Evolutionary conservation across 169 alveolate species (phyloP), one percentile per base, ranked within the genome.

Genomic region (Plasmodium chabaudi): DNA sequence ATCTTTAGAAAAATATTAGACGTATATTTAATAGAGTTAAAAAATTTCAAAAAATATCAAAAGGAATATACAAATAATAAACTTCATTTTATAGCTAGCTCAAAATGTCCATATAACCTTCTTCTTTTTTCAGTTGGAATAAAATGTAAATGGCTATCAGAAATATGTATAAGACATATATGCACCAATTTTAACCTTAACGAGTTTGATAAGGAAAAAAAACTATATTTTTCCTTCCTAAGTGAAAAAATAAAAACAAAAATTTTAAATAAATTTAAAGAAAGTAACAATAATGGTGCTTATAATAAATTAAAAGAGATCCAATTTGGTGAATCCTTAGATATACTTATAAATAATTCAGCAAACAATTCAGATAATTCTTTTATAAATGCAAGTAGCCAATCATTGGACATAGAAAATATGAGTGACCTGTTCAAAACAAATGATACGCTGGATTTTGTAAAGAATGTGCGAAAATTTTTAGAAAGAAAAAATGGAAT

Each of bases 81-180:
- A 56, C 15, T 82, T 9, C 67, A 65, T 27, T 19, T 67, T 23
- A 67, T 82, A 19, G 34, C 68, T 10, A 55, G 25, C 53, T 82
- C 55, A 13, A 68, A 67, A 82, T 67, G 82, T 39, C 73, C 79
- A 82, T 82, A 82, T 55, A 82, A 82, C 42, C 72, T 82, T 44
- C 61, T 82, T 44, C 19, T 82, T 15, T 82, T 82, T 51, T 82
- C 90, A 12, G 5, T 68, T 13, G 23, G 65, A 68, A 61, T 82
- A 9, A 65, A 82, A 65, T 82, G 84, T 15, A 82, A 82, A 67
- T 13, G 46, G 39, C 27, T 82, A 21, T 67, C 72, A 55, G 55
- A 82, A 67, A 39, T 82, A 65, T 34, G 90, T 53, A 59, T 82
- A 47, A 25, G 72, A 47, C 42, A 67, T 55, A 82, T 82, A 60